Percentiles rank a stretch among this genome's conserved stretches.
Conservation (phyloP, 2,329 filamentous ascomycete genomes). For the Colletotrichum cereale region DNA sequence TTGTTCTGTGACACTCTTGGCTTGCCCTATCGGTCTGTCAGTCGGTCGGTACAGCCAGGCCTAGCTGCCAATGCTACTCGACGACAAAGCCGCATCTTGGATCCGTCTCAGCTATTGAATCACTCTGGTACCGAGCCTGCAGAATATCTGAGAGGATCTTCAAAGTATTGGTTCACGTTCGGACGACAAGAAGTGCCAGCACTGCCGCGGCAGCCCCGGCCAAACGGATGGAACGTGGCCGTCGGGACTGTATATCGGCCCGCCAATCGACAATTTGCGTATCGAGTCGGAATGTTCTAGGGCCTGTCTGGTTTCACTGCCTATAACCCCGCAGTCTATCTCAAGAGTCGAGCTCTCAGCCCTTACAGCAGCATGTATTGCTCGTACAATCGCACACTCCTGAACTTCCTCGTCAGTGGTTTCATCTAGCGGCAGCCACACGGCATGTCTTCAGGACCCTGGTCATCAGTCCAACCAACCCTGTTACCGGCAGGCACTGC, state of each 20-base stretch:
- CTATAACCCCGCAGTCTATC: conserved; percentile 10
- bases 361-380: neutral
- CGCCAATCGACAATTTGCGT: conserved; percentile 21
- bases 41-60: neutral
- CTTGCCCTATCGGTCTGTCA: neutral
- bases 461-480: neutral
- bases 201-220: conserved; percentile 8
- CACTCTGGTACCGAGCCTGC: conserved; percentile 19
- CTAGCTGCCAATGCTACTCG: neutral
- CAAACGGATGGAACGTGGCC: conserved; percentile 33
- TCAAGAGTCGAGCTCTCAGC: conserved; percentile 15
- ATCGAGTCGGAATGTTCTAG: conserved; percentile 25
- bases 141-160: conserved; percentile 19
- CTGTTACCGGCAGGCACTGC: neutral
- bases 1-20: neutral
- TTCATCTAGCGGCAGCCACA: conserved; percentile 16
- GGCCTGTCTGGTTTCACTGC: conserved; percentile 31
- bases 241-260: neutral
- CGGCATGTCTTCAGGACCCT: neutral
- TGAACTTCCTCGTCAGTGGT: conserved; percentile 4
- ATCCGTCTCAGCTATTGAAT: conserved; percentile 15
- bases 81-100: conserved; percentile 4
- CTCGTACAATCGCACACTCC: neutral
- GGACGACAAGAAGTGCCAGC: conserved; percentile 29
- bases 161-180: conserved; percentile 8